Percentiles rank a stretch among this genome's conserved stretches.
phyloP scores from a whole-genome alignment of 1,284 basidiomycete genomes.

The Irpex sp. region DNA sequence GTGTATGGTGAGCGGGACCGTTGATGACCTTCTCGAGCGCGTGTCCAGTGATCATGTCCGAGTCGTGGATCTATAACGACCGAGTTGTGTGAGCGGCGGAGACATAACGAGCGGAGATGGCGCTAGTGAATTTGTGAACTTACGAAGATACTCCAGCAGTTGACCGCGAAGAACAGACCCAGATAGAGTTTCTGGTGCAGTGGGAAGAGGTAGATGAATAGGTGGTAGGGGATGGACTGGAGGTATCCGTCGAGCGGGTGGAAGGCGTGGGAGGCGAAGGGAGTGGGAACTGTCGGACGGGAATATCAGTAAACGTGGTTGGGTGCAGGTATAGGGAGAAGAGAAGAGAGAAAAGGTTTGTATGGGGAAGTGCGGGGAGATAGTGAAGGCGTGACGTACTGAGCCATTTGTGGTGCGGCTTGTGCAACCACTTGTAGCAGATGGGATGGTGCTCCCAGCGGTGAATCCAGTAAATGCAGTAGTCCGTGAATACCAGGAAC shows the following conservation, averaged over 20 bases:
- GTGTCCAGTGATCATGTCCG: conserved; percentile 98
- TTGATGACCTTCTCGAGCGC: conserved; percentile 91
- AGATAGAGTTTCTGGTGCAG: conserved; percentile 85
- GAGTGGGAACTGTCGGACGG: conserved; percentile 77
- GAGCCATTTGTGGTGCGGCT: conserved; percentile 98
- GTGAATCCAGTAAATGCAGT: conserved; percentile 92
- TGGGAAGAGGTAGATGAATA: conserved; percentile 92
- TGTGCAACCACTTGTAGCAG: conserved; percentile 90
- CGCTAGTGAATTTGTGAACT: conserved; percentile 21
- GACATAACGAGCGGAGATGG: conserved; percentile 2
- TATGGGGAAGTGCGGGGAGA: conserved; percentile 4
- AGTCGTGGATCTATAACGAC: conserved; percentile 84
- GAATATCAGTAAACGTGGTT: background rate
- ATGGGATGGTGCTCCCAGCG: conserved; percentile 85
- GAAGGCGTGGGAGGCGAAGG: conserved; percentile 96
- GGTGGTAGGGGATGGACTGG: conserved; percentile 93
- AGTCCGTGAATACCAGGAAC: conserved; percentile 92
- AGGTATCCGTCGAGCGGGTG: conserved; percentile 94
- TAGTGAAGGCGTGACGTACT: conserved; percentile 45
- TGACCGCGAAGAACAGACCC: conserved; percentile 82
- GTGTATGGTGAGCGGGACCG: conserved; percentile 95
- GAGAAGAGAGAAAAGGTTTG: conserved; percentile 1
- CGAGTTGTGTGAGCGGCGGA: background rate
- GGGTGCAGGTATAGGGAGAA: conserved; percentile 7
- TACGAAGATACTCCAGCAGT: conserved; percentile 90